Percentiles rank a stretch among this genome's conserved stretches.
phyloP scores from a whole-genome alignment of 257 asterid species.

The Eustoma russellianum region DNA sequence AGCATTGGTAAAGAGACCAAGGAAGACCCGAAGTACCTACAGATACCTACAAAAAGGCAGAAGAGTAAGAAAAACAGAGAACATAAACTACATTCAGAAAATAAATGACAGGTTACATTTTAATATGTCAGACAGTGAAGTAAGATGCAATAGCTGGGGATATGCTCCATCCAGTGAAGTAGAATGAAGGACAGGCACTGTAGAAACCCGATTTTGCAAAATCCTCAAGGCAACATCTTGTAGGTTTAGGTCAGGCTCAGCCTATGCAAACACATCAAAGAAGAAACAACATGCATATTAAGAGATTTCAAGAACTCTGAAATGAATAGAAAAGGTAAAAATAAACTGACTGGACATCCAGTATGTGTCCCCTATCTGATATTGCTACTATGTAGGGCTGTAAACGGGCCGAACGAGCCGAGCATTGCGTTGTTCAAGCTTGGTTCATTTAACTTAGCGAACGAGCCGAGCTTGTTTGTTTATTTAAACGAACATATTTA shows the following conservation, averaged over 20 bases:
- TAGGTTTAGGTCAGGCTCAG: conserved; percentile 81
- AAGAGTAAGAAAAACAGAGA: conserved; percentile 7
- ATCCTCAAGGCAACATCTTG: conserved; percentile 71
- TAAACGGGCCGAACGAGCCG: too few relatives aligned
- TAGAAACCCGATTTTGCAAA: conserved; percentile 61
- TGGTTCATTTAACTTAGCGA: too few relatives aligned
- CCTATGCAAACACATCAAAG: conserved; percentile 32
- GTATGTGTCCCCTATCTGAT: too few relatives aligned
- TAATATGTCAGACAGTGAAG: conserved; percentile 74
- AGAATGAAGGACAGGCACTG: conserved; percentile 73
- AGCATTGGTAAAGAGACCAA: conserved; percentile 66
- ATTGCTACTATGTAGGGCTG: too few relatives aligned
- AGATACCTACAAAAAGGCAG: conserved; percentile 54
- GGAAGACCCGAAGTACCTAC: conserved; percentile 72
- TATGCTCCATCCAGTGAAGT: conserved; percentile 54
- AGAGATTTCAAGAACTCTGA: too few relatives aligned
- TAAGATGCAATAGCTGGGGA: conserved; percentile 67
- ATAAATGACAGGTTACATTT: conserved; percentile 41
- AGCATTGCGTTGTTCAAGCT: too few relatives aligned
- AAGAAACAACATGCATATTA: background rate
- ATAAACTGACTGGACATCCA: too few relatives aligned
- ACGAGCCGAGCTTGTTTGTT: too few relatives aligned
- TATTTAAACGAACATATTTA: too few relatives aligned
- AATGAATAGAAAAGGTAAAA: too few relatives aligned
- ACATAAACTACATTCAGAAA: background rate